These are phyloP conservation scores for Sisymbrium irio DNA, from an alignment of 345 rosid species.

Conservation along the genomic window DNA sequence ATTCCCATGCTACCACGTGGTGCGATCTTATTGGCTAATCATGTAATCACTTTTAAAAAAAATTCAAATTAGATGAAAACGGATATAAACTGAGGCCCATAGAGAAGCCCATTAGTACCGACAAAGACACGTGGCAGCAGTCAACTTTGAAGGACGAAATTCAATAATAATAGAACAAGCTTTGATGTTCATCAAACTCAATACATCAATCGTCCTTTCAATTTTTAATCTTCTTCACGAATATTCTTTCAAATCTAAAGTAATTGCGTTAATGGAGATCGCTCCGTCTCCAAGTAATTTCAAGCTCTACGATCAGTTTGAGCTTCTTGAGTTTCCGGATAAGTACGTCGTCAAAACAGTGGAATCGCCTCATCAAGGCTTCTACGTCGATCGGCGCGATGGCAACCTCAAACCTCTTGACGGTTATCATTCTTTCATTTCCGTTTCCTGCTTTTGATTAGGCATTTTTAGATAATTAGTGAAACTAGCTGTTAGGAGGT, in stretches of 20 bases:
- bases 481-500: background rate
- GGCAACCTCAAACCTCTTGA: conserved; percentile 58
- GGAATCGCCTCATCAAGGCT: conserved; percentile 61
- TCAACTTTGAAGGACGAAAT: conserved; percentile 5
- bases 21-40: background rate
- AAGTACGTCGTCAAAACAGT: conserved; percentile 67
- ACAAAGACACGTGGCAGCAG: background rate
- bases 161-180: background rate
- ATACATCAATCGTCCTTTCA: too few relatives aligned
- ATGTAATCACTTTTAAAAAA: background rate
- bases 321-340: conserved; percentile 73
- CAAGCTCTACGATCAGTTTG: conserved; percentile 64
- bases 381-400: conserved; percentile 65
- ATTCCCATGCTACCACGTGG: conserved; percentile 9
- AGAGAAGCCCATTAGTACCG: conserved; percentile 5
- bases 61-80: background rate
- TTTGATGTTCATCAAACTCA: background rate
- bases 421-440: conserved; percentile 41
- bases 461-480: background rate
- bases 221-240: background rate
- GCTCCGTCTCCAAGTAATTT: conserved; percentile 45
- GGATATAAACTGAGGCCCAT: conserved; percentile 15
- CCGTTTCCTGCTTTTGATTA: background rate
- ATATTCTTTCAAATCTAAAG: background rate
- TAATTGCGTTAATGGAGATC: conserved; percentile 40